Percentiles rank a stretch among this genome's conserved stretches.
These are phyloP conservation scores for Mallotus japonicus DNA, from an alignment of 441 rosid species.

Conservation along the genomic window DNA sequence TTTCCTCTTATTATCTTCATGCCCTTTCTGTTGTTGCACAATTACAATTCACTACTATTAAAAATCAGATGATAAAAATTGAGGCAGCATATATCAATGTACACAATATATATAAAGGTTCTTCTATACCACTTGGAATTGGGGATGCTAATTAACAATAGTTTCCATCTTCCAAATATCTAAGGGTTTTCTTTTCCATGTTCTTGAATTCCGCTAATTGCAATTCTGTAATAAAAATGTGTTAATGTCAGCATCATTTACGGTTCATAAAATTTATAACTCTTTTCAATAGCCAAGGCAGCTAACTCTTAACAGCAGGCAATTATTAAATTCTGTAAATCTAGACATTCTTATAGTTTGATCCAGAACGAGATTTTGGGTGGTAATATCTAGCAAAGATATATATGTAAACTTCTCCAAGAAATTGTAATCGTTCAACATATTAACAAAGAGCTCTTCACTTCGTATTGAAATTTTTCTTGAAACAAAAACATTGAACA, in stretches of 20 bases:
- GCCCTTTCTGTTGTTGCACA: too few species aligned
- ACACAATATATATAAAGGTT: too few species aligned
- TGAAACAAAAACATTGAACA: too few species aligned
- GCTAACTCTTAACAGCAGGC: background rate
- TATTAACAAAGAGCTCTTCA: too few species aligned
- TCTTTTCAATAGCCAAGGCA: slow-evolving; percentile 19
- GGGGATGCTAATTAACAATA: background rate
- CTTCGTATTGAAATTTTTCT: too few species aligned
- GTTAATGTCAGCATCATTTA: slow-evolving; percentile 27
- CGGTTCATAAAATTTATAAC: slow-evolving; percentile 23
- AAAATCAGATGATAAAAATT: too few species aligned
- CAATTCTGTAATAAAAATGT: background rate
- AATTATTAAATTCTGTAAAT: background rate
- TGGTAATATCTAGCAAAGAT: background rate
- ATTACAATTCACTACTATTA: too few species aligned
- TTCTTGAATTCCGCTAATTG: slow-evolving; percentile 14
- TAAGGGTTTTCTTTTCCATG: background rate
- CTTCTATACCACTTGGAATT: too few species aligned
- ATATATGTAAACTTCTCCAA: background rate
- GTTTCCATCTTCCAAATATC: background rate
- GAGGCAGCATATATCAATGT: background rate
- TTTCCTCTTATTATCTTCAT: too few species aligned
- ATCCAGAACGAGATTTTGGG: slow-evolving; percentile 12
- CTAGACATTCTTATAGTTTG: slow-evolving; percentile 26
- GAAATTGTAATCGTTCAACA: too few species aligned